These are phyloP conservation scores for Castanea crenata DNA, from an alignment of 306 rosid species.

Conservation along the genomic window DNA sequence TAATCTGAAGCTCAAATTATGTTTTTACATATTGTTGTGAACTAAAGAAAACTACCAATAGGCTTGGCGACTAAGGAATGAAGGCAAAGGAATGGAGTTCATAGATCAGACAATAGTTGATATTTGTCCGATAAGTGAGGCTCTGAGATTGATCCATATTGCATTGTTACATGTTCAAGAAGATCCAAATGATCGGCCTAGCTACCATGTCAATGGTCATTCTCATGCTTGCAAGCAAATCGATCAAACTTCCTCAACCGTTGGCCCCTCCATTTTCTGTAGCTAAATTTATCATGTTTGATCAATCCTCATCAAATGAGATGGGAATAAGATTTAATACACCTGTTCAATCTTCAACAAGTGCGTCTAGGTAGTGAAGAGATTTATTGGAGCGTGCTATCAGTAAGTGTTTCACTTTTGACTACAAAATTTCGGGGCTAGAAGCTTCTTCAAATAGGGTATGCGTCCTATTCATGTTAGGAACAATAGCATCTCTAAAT, in stretches of 20 bases:
- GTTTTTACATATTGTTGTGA: neutral
- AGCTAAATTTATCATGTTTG: neutral
- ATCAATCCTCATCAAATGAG: neutral
- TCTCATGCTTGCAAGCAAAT: constrained; percentile 26
- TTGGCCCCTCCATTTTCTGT: constrained; percentile 27
- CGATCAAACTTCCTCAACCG: constrained; percentile 19
- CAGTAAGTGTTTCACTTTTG: too few species aligned
- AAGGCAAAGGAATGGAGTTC: constrained; percentile 18
- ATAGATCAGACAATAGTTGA: constrained; percentile 17
- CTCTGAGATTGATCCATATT: constrained; percentile 37
- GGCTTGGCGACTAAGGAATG: constrained; percentile 30
- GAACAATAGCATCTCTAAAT: too few species aligned
- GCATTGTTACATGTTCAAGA: constrained; percentile 34
- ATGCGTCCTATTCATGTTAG: too few species aligned
- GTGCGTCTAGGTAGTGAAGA: neutral
- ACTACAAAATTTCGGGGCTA: neutral
- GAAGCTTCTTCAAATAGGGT: neutral
- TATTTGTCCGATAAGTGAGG: constrained; percentile 12
- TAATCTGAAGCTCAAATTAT: neutral
- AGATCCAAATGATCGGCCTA: constrained; percentile 23
- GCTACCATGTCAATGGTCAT: constrained; percentile 23
- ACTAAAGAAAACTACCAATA: constrained; percentile 14
- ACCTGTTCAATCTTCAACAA: neutral
- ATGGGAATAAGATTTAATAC: neutral
- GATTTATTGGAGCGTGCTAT: neutral